Base-by-base conservation (phyloP, 2,329 filamentous ascomycete species). In the Monilinia vaccinii-corymbosi region DNA sequence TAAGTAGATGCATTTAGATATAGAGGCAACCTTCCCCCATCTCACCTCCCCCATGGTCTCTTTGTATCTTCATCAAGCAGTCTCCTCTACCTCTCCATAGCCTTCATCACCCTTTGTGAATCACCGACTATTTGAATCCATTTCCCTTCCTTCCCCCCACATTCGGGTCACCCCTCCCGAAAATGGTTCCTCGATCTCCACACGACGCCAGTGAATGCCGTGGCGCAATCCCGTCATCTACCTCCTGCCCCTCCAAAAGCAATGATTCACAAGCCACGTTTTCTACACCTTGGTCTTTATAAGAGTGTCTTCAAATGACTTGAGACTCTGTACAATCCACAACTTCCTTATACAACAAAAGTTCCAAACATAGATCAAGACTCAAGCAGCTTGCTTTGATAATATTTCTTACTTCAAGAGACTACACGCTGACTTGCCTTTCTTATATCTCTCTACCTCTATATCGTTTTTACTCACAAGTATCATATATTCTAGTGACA, bases 191-290 rank as follows among this genome's bases (percentile, higher is more conserved):
- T 4, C 1, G 18, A 53, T 53, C n/a, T 32, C 25, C n/a, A 32
- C 18, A 4, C 18, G 25, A 53, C 38, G 28, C 3, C 2, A 53
- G 51, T 53, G 51, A 53, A 53, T 53, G 28, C 11, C 38, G 38
- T 44, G 51, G 51, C 51, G 51, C 51, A 53, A 38, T 18, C 13
- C 18, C 25, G 25, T 44, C 51, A 53, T 53, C 25, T 31, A 13
- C 13, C 32, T 53, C 40, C 28, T n/a, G 32, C n/a, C 4, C 1
- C 8, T 32, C 25, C 8, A 2, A 7, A 32, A 23, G 7, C n/a
- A 21, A 42, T 44, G 51, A 53, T 53, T 53, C 51, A 53, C 51
- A n/a, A 53, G 51, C 38, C 28, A 53, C 51, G 4, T 40, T 34
- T 32, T 25, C 32, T 6, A 8, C 28, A 44, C 51, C 25, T 53